phyloP scores from a whole-genome alignment of 2,329 filamentous ascomycete genomes.

The Keithomyces neogunnii region DNA sequence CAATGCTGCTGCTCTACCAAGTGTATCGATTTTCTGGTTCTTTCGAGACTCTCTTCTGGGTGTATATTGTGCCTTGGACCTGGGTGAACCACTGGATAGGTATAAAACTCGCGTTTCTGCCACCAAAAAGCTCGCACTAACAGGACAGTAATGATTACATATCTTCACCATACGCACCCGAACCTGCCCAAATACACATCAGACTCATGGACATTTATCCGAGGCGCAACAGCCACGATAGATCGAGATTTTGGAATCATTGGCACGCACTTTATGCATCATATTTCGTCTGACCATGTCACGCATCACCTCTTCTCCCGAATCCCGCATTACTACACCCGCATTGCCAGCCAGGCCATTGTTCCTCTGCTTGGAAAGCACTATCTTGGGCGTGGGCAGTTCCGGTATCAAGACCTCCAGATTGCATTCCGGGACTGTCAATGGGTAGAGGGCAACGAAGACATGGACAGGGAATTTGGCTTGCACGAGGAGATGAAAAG shows the following conservation, averaged over 20 bases:
- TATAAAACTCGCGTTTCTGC: slow-evolving; percentile 21
- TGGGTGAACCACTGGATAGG: slow-evolving; percentile 66
- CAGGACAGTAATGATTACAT: slow-evolving; percentile 58
- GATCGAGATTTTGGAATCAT: slow-evolving; percentile 57
- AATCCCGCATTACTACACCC: slow-evolving; percentile 38
- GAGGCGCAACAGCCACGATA: slow-evolving; percentile 51
- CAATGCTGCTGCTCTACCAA: slow-evolving; percentile 24
- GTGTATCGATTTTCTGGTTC: slow-evolving; percentile 32
- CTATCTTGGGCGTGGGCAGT: slow-evolving; percentile 49
- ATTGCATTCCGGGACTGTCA: neutral
- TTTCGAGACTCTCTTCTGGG: slow-evolving; percentile 42
- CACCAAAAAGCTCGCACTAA: neutral
- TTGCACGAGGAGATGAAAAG: too few species aligned
- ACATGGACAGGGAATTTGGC: too few species aligned
- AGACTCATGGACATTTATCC: slow-evolving; percentile 51
- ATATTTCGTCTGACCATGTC: slow-evolving; percentile 52
- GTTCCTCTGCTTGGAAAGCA: slow-evolving; percentile 85
- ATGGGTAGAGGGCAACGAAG: neutral
- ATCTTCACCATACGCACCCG: slow-evolving; percentile 50
- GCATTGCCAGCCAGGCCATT: slow-evolving; percentile 53
- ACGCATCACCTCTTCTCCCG: slow-evolving; percentile 48
- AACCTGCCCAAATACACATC: slow-evolving; percentile 39
- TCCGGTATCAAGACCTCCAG: neutral
- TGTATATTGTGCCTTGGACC: slow-evolving; percentile 57
- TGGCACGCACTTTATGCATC: slow-evolving; percentile 54